Percentiles rank a stretch among this genome's conserved stretches.
phyloP scores from a whole-genome alignment of 2,329 filamentous ascomycete species.

The Calycina marina region DNA sequence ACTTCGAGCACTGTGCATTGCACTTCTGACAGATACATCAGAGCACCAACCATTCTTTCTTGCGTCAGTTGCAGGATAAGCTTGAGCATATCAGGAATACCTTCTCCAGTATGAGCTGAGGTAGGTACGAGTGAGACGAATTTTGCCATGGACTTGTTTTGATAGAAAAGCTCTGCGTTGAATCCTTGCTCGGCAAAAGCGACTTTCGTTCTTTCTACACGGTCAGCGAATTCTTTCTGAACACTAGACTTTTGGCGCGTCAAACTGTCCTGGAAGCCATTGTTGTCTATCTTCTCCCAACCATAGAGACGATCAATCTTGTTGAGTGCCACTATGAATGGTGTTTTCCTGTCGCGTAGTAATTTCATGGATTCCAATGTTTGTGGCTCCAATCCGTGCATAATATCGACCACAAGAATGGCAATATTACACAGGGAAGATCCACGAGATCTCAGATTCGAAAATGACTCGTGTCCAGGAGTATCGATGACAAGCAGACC shows the following conservation, averaged over 20 bases:
- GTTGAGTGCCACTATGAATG: slow-evolving; percentile 97
- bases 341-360: slow-evolving; percentile 83
- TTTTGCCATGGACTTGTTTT: slow-evolving; percentile 94
- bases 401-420: slow-evolving; percentile 97
- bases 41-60: slow-evolving; percentile 88
- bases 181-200: slow-evolving; percentile 94
- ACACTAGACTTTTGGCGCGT: slow-evolving; percentile 82
- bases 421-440: slow-evolving; percentile 99
- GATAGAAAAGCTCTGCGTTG: slow-evolving; percentile 92
- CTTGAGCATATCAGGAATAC: slow-evolving; percentile 97
- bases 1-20: slow-evolving; percentile 97
- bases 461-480: slow-evolving; percentile 99
- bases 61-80: slow-evolving; percentile 84
- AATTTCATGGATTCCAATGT: slow-evolving; percentile 95
- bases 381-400: slow-evolving; percentile 97
- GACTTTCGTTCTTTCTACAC: slow-evolving; percentile 80
- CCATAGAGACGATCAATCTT: slow-evolving; percentile 99
- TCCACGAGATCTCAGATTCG: slow-evolving; percentile 89
- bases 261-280: slow-evolving; percentile 90
- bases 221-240: slow-evolving; percentile 85
- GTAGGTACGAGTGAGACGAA: slow-evolving; percentile 94
- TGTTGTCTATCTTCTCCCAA: slow-evolving; percentile 98
- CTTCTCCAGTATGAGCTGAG: slow-evolving; percentile 95
- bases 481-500: slow-evolving; percentile 96
- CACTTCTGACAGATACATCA: slow-evolving; percentile 98